These are phyloP conservation scores for Epichloe festucae DNA, from an alignment of 2,329 filamentous ascomycete genomes.

Conservation along the genomic window DNA sequence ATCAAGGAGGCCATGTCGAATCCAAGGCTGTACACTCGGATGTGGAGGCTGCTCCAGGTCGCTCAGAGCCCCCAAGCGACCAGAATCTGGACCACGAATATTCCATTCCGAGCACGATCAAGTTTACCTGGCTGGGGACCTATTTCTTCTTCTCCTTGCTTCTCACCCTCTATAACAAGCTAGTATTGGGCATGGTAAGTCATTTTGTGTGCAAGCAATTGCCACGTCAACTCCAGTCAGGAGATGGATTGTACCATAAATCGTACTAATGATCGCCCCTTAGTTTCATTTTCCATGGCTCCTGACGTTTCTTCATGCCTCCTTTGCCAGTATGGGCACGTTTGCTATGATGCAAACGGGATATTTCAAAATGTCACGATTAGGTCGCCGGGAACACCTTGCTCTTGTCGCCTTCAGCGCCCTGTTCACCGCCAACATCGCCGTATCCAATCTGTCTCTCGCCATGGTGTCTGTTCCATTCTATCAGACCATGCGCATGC, in stretches of 20 bases:
- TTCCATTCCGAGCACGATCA: conserved; percentile 29
- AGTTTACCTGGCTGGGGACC: conserved; percentile 35
- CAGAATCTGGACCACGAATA: conserved; percentile 32
- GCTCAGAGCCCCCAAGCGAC: conserved; percentile 15
- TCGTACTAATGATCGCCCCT: not conserved
- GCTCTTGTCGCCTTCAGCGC: conserved; percentile 45
- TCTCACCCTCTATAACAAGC: conserved; percentile 47
- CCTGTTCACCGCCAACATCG: conserved; percentile 51
- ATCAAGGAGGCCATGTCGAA: conserved; percentile 19
- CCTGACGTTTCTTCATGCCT: conserved; percentile 43
- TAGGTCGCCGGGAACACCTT: conserved; percentile 39
- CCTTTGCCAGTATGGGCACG: conserved; percentile 44
- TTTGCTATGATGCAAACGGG: conserved; percentile 37
- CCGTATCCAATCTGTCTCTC: conserved; percentile 50
- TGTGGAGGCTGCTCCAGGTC: conserved; percentile 19
- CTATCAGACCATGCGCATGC: conserved; percentile 51
- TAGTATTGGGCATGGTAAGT: conserved; percentile 38
- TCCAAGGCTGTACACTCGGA: conserved; percentile 18
- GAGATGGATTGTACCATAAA: not conserved
- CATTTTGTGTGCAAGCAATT: not conserved
- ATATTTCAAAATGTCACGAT: conserved; percentile 37
- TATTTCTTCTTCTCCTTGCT: conserved; percentile 37
- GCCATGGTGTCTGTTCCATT: conserved; percentile 51
- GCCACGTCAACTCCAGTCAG: not conserved
- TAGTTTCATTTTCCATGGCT: conserved; percentile 50